phyloP scores from a whole-genome alignment of 2,329 filamentous ascomycete genomes.

The Alternaria sp. region DNA sequence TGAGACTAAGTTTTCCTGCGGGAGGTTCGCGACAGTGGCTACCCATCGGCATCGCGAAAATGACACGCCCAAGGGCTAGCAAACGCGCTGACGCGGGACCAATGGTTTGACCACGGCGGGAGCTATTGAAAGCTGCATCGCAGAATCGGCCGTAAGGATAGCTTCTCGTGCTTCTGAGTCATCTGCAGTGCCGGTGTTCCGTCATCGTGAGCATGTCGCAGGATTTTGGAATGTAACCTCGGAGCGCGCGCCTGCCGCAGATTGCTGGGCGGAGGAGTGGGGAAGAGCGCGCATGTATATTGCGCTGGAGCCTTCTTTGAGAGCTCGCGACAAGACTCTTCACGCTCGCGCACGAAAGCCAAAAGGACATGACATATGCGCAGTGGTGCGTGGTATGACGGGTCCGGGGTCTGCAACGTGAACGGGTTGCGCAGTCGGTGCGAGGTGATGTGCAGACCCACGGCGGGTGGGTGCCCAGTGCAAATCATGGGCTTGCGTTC shows the following conservation, averaged over 20 bases:
- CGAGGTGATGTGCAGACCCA: not conserved
- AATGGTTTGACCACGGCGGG: not conserved
- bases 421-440: not conserved
- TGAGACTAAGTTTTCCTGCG: not conserved
- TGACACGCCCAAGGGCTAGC: not conserved
- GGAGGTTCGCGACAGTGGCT: not conserved
- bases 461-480: not conserved
- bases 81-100: not conserved
- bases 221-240: not conserved
- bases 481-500: conserved; percentile 6
- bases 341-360: not conserved
- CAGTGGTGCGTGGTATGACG: not conserved
- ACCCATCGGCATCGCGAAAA: not conserved
- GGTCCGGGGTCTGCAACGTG: not conserved
- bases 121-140: not conserved
- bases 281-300: not conserved
- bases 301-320: not conserved
- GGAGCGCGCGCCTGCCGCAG: not conserved
- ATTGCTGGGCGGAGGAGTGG: not conserved
- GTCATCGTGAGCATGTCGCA: not conserved
- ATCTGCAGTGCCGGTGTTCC: not conserved
- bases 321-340: not conserved
- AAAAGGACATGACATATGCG: not conserved
- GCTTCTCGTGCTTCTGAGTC: not conserved
- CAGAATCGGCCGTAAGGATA: not conserved